Evolutionary conservation across 108 stramenopile genomes (phyloP).

Genomic region (Poteriospumella lacustris): DNA sequence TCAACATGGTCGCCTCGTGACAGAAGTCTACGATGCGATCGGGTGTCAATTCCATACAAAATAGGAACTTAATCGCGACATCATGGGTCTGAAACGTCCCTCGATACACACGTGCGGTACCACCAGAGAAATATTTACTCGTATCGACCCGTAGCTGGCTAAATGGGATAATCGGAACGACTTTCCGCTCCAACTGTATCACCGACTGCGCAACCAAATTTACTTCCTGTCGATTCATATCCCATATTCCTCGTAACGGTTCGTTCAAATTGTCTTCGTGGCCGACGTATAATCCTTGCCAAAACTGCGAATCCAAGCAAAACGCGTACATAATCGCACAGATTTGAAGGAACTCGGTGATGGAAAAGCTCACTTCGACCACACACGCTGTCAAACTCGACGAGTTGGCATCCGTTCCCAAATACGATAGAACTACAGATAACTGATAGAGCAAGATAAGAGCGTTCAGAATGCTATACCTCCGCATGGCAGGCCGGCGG

Average conservation of each 20-base stretch:
- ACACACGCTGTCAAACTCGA: background rate
- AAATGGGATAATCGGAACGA: conserved; percentile 24
- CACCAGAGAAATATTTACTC: conserved; percentile 16
- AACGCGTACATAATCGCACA: background rate
- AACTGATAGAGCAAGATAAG: background rate
- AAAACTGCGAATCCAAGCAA: conserved; percentile 10
- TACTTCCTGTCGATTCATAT: background rate
- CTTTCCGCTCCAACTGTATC: background rate
- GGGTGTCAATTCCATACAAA: conserved; percentile 29
- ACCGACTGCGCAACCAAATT: background rate
- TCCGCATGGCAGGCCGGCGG: background rate
- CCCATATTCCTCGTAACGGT: conserved; percentile 21
- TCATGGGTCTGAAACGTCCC: background rate
- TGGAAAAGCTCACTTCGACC: background rate
- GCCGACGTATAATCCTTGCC: conserved; percentile 17
- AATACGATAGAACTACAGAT: background rate
- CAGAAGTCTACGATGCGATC: conserved; percentile 9
- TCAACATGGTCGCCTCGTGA: conserved; percentile 10
- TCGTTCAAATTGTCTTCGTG: background rate
- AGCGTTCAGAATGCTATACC: background rate
- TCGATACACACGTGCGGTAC: conserved; percentile 20
- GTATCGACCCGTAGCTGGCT: background rate
- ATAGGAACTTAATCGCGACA: conserved; percentile 25
- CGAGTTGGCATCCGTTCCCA: background rate
- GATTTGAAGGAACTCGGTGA: background rate